A percentile compares a stretch with the other conserved stretches of the same genome.
phyloP scores from a whole-genome alignment of 2,329 filamentous ascomycete genomes.

The Calonectria pseudoreteaudii region DNA sequence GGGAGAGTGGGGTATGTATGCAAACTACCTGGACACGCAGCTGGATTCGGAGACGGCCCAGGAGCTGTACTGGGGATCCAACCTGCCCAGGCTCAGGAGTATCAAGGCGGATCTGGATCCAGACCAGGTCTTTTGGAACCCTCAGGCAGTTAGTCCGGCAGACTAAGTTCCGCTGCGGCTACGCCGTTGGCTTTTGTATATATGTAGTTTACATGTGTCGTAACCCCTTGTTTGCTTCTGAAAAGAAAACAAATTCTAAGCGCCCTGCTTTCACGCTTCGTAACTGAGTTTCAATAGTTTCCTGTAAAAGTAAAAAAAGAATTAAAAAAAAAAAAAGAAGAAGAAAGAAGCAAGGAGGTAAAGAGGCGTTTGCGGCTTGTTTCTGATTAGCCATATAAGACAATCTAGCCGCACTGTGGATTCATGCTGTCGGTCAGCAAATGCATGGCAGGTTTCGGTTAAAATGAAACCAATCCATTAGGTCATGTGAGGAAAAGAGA shows the following conservation, averaged over 20 bases:
- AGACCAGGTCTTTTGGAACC: conserved; percentile 53
- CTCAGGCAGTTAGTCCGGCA: conserved; percentile 45
- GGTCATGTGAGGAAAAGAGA: background rate
- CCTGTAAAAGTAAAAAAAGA: no score
- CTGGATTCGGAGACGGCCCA: conserved; percentile 49
- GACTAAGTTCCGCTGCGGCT: background rate
- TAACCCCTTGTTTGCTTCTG: background rate
- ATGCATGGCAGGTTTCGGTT: background rate
- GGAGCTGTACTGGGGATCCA: conserved; percentile 50
- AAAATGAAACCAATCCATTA: background rate
- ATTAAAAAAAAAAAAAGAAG: no score
- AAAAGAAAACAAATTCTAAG: no score
- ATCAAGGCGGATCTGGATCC: conserved; percentile 54
- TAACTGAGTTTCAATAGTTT: background rate
- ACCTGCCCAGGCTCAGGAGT: conserved; percentile 46
- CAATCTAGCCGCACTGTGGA: background rate
- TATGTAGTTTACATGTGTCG: background rate
- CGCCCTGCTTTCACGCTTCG: background rate
- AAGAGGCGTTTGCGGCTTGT: background rate
- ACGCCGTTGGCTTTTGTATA: background rate
- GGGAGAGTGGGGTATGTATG: conserved; percentile 53
- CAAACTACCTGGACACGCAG: conserved; percentile 55
- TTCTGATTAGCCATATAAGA: background rate
- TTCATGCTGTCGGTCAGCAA: background rate
- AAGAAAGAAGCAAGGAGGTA: background rate